Percentiles rank a stretch among this genome's conserved stretches.
These are phyloP conservation scores for Choanephora cucurbitarum DNA, from an alignment of 371 early-diverging fungal species.

Conservation along the genomic window DNA sequence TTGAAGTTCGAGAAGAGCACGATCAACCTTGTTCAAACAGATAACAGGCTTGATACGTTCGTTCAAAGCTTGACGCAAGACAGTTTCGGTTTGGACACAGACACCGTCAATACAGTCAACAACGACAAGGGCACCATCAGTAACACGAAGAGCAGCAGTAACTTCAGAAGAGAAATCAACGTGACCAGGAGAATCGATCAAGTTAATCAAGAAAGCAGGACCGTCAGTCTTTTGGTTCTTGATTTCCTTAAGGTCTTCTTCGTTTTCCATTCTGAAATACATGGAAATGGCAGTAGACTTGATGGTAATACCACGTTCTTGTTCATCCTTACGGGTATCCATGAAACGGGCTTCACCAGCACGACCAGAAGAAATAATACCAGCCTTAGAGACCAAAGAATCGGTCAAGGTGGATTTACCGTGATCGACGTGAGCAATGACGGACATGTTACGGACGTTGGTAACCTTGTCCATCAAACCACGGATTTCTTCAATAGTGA, in stretches of 20 bases:
- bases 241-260: constrained; percentile 86
- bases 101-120: constrained; percentile 99
- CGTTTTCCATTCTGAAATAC: constrained; percentile 92
- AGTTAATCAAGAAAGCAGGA: constrained; percentile 94
- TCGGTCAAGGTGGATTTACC: constrained; percentile 98
- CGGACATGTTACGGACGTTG: constrained; percentile 99
- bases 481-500: constrained; percentile 47
- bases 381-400: constrained; percentile 98
- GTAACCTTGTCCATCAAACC: constrained; percentile 58
- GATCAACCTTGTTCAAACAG: constrained; percentile 99
- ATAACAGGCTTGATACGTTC: constrained; percentile 99
- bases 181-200: constrained; percentile 99
- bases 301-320: constrained; percentile 99
- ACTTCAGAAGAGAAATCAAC: constrained; percentile 99
- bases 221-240: constrained; percentile 88
- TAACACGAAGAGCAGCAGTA: constrained; percentile 99
- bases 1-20: constrained; percentile 98
- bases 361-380: constrained; percentile 97
- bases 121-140: constrained; percentile 99
- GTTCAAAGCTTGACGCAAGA: constrained; percentile 98
- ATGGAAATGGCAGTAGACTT: constrained; percentile 99
- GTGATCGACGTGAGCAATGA: constrained; percentile 99
- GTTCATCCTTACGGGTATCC: constrained; percentile 99
- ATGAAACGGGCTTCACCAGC: constrained; percentile 99
- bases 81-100: constrained; percentile 99